Evolutionary conservation across 768 basidiomycete genomes (phyloP), one percentile per base, ranked within the genome.

Genomic region (Boletales sp.): DNA sequence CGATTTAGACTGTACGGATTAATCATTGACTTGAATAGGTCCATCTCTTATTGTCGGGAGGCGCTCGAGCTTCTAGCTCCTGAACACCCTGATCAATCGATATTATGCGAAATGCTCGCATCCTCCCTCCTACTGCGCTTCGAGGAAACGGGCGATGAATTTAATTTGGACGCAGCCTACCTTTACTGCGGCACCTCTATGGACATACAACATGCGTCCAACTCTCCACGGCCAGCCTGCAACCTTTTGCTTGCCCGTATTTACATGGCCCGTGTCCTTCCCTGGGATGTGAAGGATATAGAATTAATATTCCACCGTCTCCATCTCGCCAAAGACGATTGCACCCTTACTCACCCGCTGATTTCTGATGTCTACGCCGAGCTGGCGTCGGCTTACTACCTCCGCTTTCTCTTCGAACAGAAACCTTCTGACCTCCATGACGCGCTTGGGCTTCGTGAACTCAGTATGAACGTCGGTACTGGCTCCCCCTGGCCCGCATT

Each of bases 271-370:
- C 58, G 69, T n/a, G 50, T 59, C 41, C 40, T 62, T 19, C 60
- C 61, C 6, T 62, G 59, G 56, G 57, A 59, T n/a, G 38, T 24
- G 13, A 50, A 52, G 21, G 65, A 63, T 15, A 50, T 69, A 8
- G 58, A 67, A 13, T 43, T 59, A 8, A 58, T 68, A 36, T 57
- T 72, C 30, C 51, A 52, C 5, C 60, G 64, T 34, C 61, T 63
- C 35, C 51, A 51, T 30, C 15, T 51, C 8, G 67, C 66, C 30
- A 59, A 65, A n/a, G 56, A 58, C 14, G 40, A 59, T 14, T 55
- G 61, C 34, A 53, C 58, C 1, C 14, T 61, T 19, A 49, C 45
- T 18, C 57, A 64, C 48, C 51, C 64, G 3, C 39, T 59, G 7
- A 52, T 56, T 8, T 32, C 57, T 2, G 59, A 65, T 5, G 13